Base-by-base conservation (phyloP, 805 yeast species). In the Saturnispora hagleri region DNA sequence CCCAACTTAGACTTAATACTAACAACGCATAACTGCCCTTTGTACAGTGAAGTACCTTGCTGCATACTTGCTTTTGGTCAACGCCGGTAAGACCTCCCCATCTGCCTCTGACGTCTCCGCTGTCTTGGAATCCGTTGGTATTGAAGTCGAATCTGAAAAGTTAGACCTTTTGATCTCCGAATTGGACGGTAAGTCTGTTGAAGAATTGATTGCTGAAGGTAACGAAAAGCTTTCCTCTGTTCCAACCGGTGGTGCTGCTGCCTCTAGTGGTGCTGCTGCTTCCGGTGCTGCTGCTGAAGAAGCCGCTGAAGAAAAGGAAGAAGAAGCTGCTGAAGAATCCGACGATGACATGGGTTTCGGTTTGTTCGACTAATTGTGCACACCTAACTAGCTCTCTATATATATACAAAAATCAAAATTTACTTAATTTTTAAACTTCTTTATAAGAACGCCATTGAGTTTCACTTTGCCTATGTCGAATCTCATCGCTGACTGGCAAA, bases 11-110 rank as follows among this genome's bases (percentile, higher is more conserved):
- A 26, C 34, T 12, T 17, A 28, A 5, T 31, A 27, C 36, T 44
- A 18, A 24, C 40, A 15, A 38, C 10, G 31, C 20, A 31, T 26
- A n/a, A 31, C n/a, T 40, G 26, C 13, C 17, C 26, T 27, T 52
- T 4, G 44, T 48, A 48, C 55, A 76, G 80, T 86, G 93, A 86
- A 85, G 78, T 86, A 86, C 84, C 79, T 86, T 78, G 95, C 95
- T 77, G 91, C 95, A 77, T 86, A 86, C 80, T 84, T 86, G 75
- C 82, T 86, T 76, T 84, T 86, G 73, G 84, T 76, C 69, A 86
- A 86, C 76, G 89, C 90, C 75, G 93, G 91, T 76, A 84, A 82
- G 78, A 73, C 86, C 68, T 60, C 86, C 65, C 93, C 95, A 74
- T 73, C 90, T 60, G 86, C 86, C 64, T 76, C 83, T 61, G 89